Evolutionary conservation across 2,329 filamentous ascomycete species (phyloP).

Genomic region (Annulohypoxylon truncatum): DNA sequence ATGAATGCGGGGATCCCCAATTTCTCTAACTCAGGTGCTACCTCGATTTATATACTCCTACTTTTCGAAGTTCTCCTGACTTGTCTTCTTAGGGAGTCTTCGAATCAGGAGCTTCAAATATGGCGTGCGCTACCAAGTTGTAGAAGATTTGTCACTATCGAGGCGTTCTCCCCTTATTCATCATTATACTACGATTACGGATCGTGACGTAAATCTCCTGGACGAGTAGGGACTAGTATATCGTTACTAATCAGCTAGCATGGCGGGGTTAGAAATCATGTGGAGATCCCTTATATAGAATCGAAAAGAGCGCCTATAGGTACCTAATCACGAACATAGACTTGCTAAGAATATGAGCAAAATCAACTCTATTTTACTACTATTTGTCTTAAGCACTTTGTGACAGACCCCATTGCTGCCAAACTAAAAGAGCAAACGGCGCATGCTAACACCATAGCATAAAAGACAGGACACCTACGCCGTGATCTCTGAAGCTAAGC

Average conservation of each 20-base stretch:
- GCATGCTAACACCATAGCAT: conserved; percentile 15
- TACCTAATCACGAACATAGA: background rate
- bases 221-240: background rate
- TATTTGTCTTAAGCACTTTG: conserved; percentile 18
- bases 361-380: conserved; percentile 34
- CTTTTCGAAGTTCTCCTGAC: conserved; percentile 3
- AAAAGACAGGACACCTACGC: conserved; percentile 28
- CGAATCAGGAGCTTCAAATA: conserved; percentile 10
- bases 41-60: conserved; percentile 4
- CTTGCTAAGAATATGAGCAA: conserved; percentile 23
- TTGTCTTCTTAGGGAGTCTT: conserved; percentile 12
- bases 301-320: background rate
- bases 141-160: conserved; percentile 40
- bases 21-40: conserved; percentile 1
- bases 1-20: conserved; percentile 31
- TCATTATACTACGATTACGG: conserved; percentile 46
- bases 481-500: conserved; percentile 13
- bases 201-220: conserved; percentile 52
- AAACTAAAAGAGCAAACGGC: conserved; percentile 11
- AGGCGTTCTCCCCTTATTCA: conserved; percentile 28
- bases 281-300: background rate
- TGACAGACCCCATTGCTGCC: conserved; percentile 6
- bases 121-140: conserved; percentile 23
- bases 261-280: background rate
- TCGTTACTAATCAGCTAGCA: conserved; percentile 7